Conservation (phyloP, 2,329 filamentous ascomycete species). For the Hypoxylon sp. region DNA sequence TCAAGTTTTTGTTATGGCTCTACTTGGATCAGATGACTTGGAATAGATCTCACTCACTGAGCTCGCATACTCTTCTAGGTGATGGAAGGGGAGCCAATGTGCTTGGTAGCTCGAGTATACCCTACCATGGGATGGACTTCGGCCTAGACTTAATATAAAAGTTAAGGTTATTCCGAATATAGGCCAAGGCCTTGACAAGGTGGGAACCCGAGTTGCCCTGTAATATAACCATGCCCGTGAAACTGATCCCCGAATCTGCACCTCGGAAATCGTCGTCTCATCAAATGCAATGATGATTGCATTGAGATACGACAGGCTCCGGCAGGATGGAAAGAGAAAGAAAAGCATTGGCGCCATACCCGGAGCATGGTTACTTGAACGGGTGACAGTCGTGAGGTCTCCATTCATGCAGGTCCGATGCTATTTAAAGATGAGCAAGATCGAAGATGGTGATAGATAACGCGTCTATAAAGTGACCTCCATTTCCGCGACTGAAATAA, state of each 20-base stretch:
- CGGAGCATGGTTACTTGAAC: conserved; percentile 37
- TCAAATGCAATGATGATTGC: conserved; percentile 21
- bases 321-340: conserved; percentile 30
- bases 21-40: conserved; percentile 7
- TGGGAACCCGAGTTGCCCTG: conserved; percentile 22
- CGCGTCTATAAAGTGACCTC: conserved; percentile 36
- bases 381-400: conserved; percentile 43
- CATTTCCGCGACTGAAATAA: conserved; percentile 26
- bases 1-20: background rate
- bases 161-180: conserved; percentile 44
- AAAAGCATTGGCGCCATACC: conserved; percentile 25
- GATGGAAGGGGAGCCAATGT: background rate
- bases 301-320: conserved; percentile 28
- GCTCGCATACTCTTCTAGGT: background rate
- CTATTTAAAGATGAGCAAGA: conserved; percentile 35
- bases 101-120: conserved; percentile 12
- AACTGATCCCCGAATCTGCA: conserved; percentile 39
- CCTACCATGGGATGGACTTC: conserved; percentile 22
- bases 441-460: conserved; percentile 26
- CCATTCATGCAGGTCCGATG: conserved; percentile 34
- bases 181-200: conserved; percentile 20
- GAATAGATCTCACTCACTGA: background rate
- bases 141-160: conserved; percentile 40
- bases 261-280: conserved; percentile 37
- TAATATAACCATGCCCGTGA: conserved; percentile 42